phyloP scores from a whole-genome alignment of 2,329 filamentous ascomycete species.

The Tricladium varicosporioides region DNA sequence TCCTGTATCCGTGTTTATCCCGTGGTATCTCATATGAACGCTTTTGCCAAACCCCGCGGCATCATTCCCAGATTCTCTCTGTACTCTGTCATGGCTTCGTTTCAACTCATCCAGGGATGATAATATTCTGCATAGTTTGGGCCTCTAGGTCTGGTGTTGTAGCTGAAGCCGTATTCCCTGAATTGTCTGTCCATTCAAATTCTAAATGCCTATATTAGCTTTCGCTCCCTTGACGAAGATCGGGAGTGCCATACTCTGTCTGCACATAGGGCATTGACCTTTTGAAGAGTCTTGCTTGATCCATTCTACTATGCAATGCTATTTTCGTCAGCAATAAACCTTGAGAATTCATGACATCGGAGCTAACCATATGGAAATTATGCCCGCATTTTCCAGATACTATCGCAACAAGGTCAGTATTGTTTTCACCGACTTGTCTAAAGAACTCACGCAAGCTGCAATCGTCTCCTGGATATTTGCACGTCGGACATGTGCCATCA shows the following conservation, averaged over 20 bases:
- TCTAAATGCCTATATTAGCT: slow-evolving; percentile 35
- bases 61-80: too few species aligned
- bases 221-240: neutral
- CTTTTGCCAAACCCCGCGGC: too few species aligned
- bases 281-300: slow-evolving; percentile 92
- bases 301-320: slow-evolving; percentile 97
- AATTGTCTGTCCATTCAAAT: slow-evolving; percentile 46
- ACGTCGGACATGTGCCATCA: slow-evolving; percentile 95
- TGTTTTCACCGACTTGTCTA: slow-evolving; percentile 1
- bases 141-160: neutral
- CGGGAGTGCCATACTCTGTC: slow-evolving; percentile 67
- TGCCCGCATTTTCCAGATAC: slow-evolving; percentile 96
- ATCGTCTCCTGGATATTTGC: slow-evolving; percentile 96
- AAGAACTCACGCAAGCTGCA: slow-evolving; percentile 75
- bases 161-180: neutral
- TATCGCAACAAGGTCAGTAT: slow-evolving; percentile 37
- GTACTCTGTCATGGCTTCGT: too few species aligned
- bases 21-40: too few species aligned
- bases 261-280: slow-evolving; percentile 96
- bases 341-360: neutral
- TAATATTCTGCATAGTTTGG: too few species aligned
- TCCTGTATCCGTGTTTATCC: too few species aligned
- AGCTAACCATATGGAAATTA: slow-evolving; percentile 89
- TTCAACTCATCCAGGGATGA: too few species aligned
- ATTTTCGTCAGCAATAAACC: neutral